Evolutionary conservation across 805 yeast genomes (phyloP), one percentile per base, ranked within the genome.

Genomic region (Starmerella tilneyi): DNA sequence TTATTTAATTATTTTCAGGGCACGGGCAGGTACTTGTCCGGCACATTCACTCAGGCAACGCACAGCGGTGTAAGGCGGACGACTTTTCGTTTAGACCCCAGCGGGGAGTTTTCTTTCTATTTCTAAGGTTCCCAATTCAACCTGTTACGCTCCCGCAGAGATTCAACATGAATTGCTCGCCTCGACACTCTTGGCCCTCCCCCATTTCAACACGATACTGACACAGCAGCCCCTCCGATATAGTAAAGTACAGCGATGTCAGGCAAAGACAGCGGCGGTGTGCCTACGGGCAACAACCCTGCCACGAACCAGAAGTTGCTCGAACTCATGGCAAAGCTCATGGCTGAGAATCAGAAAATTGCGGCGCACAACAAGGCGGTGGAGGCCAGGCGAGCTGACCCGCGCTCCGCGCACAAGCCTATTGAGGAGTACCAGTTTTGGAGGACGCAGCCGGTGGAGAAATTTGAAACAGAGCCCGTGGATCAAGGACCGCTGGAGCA

Each of bases 401-500:
- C 41, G n/a, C 41, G 41, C 8, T 26, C 31, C 40, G 37, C 21
- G 30, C 62, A 57, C 13, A 65, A 66, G 52, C 51, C 78, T 19
- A 85, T 86, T 83, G 78, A 82, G 43, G 94, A 88, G 59, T 84
- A 88, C 69, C 84, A 83, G 66, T 92, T 92, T 66, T 92, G 98
- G 98, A 84, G 82, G 59, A 92, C 98, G 2, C 98, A 92, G 65
- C 98, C 98, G 0, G 97, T 92, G 17, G 74, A 86, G 8, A 70
- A 70, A 24, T 77, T 88, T 51, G 83, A 83, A 59, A 92, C 81
- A 57, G 61, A 68, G 35, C 70, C 81, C 36, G 70, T 88, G 52
- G 94, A 86, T 55, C 53, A 57, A 7, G 53, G 53, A 8, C 53
- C 54, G 3, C 24, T 51, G 7, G 45, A 46, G 37, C 36, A 23